Evolutionary conservation across 176 grass and related monocot species (phyloP), one percentile per base, ranked within the genome.

Genomic region (Bothriochloa decipiens): DNA sequence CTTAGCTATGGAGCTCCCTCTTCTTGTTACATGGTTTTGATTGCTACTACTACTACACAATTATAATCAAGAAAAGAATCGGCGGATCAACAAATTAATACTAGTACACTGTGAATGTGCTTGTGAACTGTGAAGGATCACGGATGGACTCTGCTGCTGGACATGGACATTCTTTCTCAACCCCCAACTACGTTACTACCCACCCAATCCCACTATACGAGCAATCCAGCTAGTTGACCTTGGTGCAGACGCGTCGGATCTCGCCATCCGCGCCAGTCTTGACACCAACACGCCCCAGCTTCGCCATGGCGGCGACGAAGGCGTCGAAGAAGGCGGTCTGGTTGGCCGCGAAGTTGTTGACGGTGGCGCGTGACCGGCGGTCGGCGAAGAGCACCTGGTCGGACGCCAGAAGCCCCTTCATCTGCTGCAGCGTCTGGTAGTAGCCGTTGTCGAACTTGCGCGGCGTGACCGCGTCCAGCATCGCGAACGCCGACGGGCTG

Each of bases 371-470:
- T 1, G 94, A 94, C 0, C 94, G 87, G 87, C 87, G 89, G 87
- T 97, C 94, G 13, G 89, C 88, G 79, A 94, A 93, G 72, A 97
- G 87, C 55, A 86, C 82, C 87, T 93, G 91, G 89, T 97, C 94
- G 7, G 94, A 97, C 15, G 87, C 76, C 4, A 97, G 82, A 9
- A 97, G 81, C 18, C 94, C 94, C 83, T 91, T 91, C 87, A 87
- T 72, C 85, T 92, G 91, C 86, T 94, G 91, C 84, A 97, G 75
- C 72, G 92, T 97, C 82, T 86, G 89, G 81, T 88, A 97, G 85
- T 92, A 97, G 0, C 85, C 86, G 69, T 97, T 97, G 91, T 97
- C 94, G 69, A 97, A 97, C 85, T 55, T 80, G 39, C 52, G 70
- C 1, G 94, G 94, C 75, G 91, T 89, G 5, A 85, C 72, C 66